These are phyloP conservation scores for Leucosporidium creatinivorum DNA, from an alignment of 768 basidiomycete genomes.

Conservation along the genomic window DNA sequence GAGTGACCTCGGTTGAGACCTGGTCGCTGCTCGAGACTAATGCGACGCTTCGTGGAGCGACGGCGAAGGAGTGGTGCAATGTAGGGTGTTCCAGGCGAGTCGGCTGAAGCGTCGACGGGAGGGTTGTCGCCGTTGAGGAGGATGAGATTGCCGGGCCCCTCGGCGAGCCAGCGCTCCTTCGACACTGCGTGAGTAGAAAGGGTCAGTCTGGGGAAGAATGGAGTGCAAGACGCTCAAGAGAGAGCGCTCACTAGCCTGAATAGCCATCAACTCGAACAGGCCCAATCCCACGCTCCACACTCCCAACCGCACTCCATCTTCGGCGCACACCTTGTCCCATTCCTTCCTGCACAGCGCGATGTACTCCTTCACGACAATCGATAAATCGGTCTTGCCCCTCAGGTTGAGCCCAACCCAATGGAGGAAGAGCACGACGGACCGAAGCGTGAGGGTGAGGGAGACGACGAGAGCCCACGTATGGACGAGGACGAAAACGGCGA, in stretches of 20 bases:
- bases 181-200: slow-evolving; percentile 1
- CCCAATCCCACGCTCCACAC: slow-evolving; percentile 4
- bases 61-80: neutral
- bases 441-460: neutral
- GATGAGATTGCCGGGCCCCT: neutral
- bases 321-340: slow-evolving; percentile 17
- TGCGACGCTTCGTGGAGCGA: too few relatives aligned
- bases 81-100: neutral
- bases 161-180: slow-evolving; percentile 4
- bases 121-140: slow-evolving; percentile 4
- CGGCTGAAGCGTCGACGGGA: neutral
- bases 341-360: slow-evolving; percentile 10
- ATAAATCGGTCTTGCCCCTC: slow-evolving; percentile 20
- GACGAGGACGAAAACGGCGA: slow-evolving; percentile 23
- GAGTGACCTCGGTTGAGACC: neutral
- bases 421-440: neutral
- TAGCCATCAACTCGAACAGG: neutral
- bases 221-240: neutral
- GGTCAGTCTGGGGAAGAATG: too few relatives aligned
- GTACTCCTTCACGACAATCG: slow-evolving; percentile 9
- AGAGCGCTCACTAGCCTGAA: slow-evolving; percentile 20
- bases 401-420: slow-evolving; percentile 25
- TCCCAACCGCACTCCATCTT: slow-evolving; percentile 6
- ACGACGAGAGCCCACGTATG: slow-evolving; percentile 8
- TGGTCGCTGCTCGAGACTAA: too few relatives aligned